These are phyloP conservation scores for Kurtzmaniella quercitrusa DNA, from an alignment of 1,139 yeast species.

Conservation along the genomic window DNA sequence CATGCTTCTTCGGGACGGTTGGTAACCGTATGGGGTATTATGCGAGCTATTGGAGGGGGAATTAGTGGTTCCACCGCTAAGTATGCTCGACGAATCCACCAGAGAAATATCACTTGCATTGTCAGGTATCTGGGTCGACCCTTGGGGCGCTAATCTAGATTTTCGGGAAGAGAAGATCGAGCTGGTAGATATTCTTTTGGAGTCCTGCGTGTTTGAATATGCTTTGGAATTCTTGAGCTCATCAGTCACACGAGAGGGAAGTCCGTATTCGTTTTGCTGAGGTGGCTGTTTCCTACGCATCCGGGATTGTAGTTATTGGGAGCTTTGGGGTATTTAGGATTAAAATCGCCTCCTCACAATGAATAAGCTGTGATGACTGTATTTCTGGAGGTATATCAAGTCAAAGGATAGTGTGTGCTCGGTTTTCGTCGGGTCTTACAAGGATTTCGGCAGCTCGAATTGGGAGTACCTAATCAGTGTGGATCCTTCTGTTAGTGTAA, in stretches of 20 bases:
- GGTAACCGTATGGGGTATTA: slow-evolving; percentile 3
- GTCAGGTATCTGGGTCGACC: slow-evolving; percentile 11
- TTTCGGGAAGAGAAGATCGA: slow-evolving; percentile 25
- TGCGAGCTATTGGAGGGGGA: slow-evolving; percentile 1
- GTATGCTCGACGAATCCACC: slow-evolving; percentile 30
- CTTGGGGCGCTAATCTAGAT: slow-evolving; percentile 9
- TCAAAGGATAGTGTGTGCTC: too few relatives aligned
- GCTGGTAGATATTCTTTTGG: slow-evolving; percentile 30
- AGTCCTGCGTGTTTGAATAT: slow-evolving; percentile 13
- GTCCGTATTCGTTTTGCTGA: slow-evolving; percentile 8
- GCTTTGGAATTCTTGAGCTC: slow-evolving; percentile 32
- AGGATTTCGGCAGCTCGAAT: too few relatives aligned
- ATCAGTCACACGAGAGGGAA: slow-evolving; percentile 24
- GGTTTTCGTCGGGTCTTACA: too few relatives aligned
- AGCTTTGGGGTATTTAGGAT: too few relatives aligned
- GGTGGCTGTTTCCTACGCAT: slow-evolving; percentile 3
- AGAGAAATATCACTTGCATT: slow-evolving; percentile 32
- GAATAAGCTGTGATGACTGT: too few relatives aligned
- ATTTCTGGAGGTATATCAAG: too few relatives aligned
- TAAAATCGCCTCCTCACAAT: too few relatives aligned
- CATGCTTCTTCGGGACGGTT: slow-evolving; percentile 1
- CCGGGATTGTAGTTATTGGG: too few relatives aligned
- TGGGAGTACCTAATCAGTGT: too few relatives aligned
- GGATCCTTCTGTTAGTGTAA: too few relatives aligned
- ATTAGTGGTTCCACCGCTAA: slow-evolving; percentile 7